Percentiles rank a stretch among this genome's conserved stretches.
Evolutionary conservation across 2,329 filamentous ascomycete genomes (phyloP).

Genomic region (Cladophialophora immunda): DNA sequence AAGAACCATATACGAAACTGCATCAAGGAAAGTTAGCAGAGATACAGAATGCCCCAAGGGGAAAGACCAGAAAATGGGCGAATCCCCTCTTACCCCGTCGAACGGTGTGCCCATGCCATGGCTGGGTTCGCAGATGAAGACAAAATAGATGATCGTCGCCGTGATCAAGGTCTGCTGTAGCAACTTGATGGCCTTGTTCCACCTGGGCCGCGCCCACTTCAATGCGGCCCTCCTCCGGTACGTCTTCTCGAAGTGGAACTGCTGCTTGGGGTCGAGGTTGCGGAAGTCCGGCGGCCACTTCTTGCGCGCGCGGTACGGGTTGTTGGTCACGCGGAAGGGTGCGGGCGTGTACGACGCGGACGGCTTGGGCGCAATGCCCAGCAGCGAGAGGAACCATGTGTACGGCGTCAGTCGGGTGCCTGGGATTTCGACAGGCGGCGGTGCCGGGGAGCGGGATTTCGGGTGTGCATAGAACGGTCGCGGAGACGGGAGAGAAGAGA

Average conservation of each 20-base stretch:
- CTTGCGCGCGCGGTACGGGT: slow-evolving; percentile 67
- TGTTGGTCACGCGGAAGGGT: slow-evolving; percentile 50
- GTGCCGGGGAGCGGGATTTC: slow-evolving; percentile 1
- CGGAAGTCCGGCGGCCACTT: slow-evolving; percentile 72
- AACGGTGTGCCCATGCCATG: slow-evolving; percentile 37
- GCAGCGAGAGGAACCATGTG: slow-evolving; percentile 35
- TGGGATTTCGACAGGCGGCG: slow-evolving; percentile 21
- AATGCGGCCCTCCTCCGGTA: slow-evolving; percentile 69
- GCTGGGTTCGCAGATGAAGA: slow-evolving; percentile 39
- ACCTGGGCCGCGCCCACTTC: slow-evolving; percentile 66
- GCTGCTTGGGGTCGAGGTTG: slow-evolving; percentile 69
- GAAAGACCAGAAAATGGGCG: slow-evolving; percentile 2
- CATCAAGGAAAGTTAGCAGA: slow-evolving; percentile 1
- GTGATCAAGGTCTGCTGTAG: slow-evolving; percentile 63
- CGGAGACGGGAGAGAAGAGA: slow-evolving; percentile 18
- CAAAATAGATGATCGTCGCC: slow-evolving; percentile 37
- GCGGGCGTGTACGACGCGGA: slow-evolving; percentile 33
- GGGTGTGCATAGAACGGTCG: slow-evolving; percentile 32
- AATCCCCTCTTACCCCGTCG: slow-evolving; percentile 31
- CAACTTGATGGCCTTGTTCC: slow-evolving; percentile 66
- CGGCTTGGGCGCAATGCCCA: slow-evolving; percentile 33
- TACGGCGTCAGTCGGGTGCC: slow-evolving; percentile 30
- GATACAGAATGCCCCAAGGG: not conserved
- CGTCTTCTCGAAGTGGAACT: slow-evolving; percentile 73
- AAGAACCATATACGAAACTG: slow-evolving; percentile 39